A percentile compares a stretch with the other conserved stretches of the same genome.
phyloP scores from a whole-genome alignment of 352 stramenopile species.

The Phytophthora sojae region DNA sequence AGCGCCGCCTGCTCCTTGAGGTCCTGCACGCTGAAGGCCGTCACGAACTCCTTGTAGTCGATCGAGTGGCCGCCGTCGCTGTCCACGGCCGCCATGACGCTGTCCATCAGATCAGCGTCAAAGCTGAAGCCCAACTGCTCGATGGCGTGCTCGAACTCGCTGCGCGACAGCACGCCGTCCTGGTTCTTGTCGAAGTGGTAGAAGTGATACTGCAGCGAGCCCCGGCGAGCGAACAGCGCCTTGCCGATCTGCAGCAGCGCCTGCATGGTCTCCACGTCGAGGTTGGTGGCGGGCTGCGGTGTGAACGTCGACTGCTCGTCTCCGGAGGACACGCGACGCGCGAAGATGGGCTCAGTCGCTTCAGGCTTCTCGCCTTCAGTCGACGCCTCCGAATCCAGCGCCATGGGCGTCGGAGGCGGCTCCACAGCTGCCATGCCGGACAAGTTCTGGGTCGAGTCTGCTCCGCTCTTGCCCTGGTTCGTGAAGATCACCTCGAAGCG shows the following conservation, averaged over 20 bases:
- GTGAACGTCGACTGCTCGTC: slow-evolving; percentile 75
- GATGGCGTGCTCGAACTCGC: slow-evolving; percentile 82
- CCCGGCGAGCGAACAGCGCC: slow-evolving; percentile 74
- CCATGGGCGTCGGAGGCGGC: slow-evolving; percentile 29
- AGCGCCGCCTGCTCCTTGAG: slow-evolving; percentile 66
- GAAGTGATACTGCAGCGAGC: slow-evolving; percentile 86
- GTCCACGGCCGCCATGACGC: slow-evolving; percentile 89
- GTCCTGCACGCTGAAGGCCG: slow-evolving; percentile 90
- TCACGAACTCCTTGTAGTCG: slow-evolving; percentile 94
- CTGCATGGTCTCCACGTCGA: slow-evolving; percentile 87
- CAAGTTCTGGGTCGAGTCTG: slow-evolving; percentile 22
- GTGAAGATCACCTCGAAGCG: slow-evolving; percentile 94
- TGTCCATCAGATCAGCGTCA: slow-evolving; percentile 56
- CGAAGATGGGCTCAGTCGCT: slow-evolving; percentile 39
- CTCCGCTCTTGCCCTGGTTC: slow-evolving; percentile 51
- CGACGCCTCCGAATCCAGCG: slow-evolving; percentile 18
- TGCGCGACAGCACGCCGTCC: slow-evolving; percentile 80
- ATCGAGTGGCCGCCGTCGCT: slow-evolving; percentile 90
- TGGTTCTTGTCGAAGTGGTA: slow-evolving; percentile 86
- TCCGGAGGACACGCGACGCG: slow-evolving; percentile 62
- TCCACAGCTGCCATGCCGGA: slow-evolving; percentile 12
- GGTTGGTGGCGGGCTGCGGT: slow-evolving; percentile 55
- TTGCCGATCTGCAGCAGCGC: slow-evolving; percentile 82
- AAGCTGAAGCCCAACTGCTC: slow-evolving; percentile 76
- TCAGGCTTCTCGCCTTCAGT: slow-evolving; percentile 21